phyloP scores from a whole-genome alignment of 1,284 basidiomycete species.

The Bondarzewia mesenterica region DNA sequence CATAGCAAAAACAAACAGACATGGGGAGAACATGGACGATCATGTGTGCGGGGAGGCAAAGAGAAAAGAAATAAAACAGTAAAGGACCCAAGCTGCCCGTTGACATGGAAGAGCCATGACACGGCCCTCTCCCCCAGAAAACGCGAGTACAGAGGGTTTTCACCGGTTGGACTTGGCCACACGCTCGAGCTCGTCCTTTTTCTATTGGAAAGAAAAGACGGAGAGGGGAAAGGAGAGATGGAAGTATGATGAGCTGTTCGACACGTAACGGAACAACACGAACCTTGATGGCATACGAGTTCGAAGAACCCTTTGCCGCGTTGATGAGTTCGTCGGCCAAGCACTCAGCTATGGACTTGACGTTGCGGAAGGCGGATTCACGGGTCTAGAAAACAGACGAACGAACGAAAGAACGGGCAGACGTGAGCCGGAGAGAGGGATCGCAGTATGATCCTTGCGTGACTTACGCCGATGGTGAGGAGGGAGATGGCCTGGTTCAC shows the following conservation, averaged over 20 bases:
- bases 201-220: too few species aligned
- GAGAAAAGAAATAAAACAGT: constrained; percentile 1
- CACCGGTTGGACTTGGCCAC: constrained; percentile 99
- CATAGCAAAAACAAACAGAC: constrained; percentile 7
- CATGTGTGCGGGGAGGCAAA: constrained; percentile 7
- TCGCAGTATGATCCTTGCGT: too few species aligned
- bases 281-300: constrained; percentile 99
- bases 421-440: too few species aligned
- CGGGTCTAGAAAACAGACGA: constrained; percentile 78
- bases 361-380: constrained; percentile 99
- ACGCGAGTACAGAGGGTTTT: constrained; percentile 21
- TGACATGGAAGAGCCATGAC: constrained; percentile 2
- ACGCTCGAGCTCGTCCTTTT: constrained; percentile 97
- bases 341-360: constrained; percentile 98
- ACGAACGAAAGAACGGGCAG: too few species aligned
- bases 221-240: constrained; percentile 1
- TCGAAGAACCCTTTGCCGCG: constrained; percentile 99
- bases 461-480: constrained; percentile 87
- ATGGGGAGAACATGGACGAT: constrained; percentile 9
- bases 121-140: neutral
- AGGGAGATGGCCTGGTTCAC: constrained; percentile 98
- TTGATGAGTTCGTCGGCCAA: constrained; percentile 99
- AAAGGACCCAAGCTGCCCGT: neutral
- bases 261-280: constrained; percentile 10
- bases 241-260: neutral